Evolutionary conservation across 345 rosid species (phyloP), one percentile per base, ranked within the genome.

Genomic region (Adansonia digitata): DNA sequence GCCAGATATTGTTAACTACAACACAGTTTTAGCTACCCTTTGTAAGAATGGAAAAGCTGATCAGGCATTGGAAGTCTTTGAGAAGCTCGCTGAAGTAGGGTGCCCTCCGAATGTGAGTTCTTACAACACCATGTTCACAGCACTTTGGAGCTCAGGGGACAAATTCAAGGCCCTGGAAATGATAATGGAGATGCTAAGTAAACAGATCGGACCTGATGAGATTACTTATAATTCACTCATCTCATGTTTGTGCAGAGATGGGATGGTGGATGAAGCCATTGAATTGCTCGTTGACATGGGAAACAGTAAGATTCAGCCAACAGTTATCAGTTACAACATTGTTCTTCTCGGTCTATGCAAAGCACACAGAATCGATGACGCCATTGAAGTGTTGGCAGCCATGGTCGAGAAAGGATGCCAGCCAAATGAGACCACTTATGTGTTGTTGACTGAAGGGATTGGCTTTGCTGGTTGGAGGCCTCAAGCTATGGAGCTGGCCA

Each of bases 231-330:
- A 92, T 82, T 86, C 97, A 2, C 86, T 94, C 45, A 84, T 94
- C 61, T 92, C 97, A 0, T 89, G 98, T 75, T 72, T 92, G 75
- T 92, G 98, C 78, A 84, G 96, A 79, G 98, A 94, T 61, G 97
- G 96, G 34, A 83, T 90, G 94, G 94, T 88, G 29, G 85, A 86
- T 68, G 94, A 94, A 80, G 96, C 92, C 15, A 81, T 88, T 2
- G 90, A 80, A 71, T 39, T 94, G 74, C 81, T 92, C 60, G 81
- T 84, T 22, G 96, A 92, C 81, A 90, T 92, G 97, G 88, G 85
- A n/a, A 81, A 76, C 34, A 79, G 88, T 5, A 85, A 83, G 80
- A 81, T 86, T 72, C 81, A 27, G 71, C 91, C 97, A 1, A 86
- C 88, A 0, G 94, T 89, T 53, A 86, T 92, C 39, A 88, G 86